Base-by-base conservation (phyloP, 2,329 filamentous ascomycete genomes). In the Aschersonia sp. region DNA sequence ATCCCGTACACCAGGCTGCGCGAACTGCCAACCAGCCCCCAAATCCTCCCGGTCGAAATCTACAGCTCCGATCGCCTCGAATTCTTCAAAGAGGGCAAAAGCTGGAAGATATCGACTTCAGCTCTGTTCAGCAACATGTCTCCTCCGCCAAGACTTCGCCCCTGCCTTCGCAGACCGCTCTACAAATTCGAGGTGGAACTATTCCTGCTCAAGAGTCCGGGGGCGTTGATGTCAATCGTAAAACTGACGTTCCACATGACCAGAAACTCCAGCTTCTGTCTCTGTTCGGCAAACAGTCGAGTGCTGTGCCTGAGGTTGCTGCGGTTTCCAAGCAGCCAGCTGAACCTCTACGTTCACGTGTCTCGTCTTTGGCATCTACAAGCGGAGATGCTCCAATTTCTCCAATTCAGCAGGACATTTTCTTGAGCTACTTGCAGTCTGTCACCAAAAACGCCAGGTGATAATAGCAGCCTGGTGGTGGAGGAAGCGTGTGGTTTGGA, bases 391-490 rank as follows among this genome's bases (percentile, higher is more conserved):
- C 71, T 32, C 68, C 75, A 10, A 78, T 80, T 43, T 83, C 81
- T 4, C 76, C 84, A 0, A 82, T 78, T 0, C 81, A 92, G 54
- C 40, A 82, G 84, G 58, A 81, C 73, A 12, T 92, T 92, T 66
- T 94, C 58, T 69, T 92, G 46, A 82, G 77, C 8, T 92, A 87
- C 59, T 66, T 94, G 56, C 77, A 86, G 52, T 70, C 69, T 30
- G 68, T 71, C 3, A 70, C 71, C 9, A 65, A 66, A 37, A 66
- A 57, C 42, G 59, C 60, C n/a, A 59, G 59, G 29, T 60, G 62
- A 40, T 66, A 49, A 60, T 48, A 6, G 22, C 32, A 37, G 35
- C 35, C 8, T 37, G 8, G 10, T n/a, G 22, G 10, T 32, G 6
- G 30, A 32, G 6, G 10, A 42, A 39, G 31, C 4, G 29, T 30